phyloP scores from a whole-genome alignment of 2,329 filamentous ascomycete species.

The Pyricularia grisea region DNA sequence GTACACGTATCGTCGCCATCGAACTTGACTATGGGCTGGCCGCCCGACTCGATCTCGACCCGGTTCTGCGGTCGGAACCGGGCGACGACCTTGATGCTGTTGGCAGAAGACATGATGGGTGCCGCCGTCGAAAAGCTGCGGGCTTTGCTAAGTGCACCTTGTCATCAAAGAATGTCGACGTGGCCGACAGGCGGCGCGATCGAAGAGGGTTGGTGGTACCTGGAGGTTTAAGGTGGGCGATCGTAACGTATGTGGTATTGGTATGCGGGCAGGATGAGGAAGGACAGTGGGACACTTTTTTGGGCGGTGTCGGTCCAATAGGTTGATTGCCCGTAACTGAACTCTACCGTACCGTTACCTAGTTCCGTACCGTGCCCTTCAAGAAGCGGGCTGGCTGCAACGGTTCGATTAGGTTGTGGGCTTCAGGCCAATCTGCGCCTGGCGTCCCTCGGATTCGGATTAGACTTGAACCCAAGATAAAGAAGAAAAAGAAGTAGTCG shows the following conservation, averaged over 20 bases:
- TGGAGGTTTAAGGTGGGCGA: not conserved
- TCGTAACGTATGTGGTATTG: not conserved
- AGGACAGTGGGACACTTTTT: not conserved
- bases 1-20: slow-evolving; percentile 81
- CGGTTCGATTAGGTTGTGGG: not conserved
- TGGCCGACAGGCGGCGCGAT: slow-evolving; percentile 4
- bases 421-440: not conserved
- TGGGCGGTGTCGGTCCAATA: not conserved
- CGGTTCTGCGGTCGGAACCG: slow-evolving; percentile 97
- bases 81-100: slow-evolving; percentile 83
- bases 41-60: slow-evolving; percentile 80
- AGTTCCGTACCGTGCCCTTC: not conserved
- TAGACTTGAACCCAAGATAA: not conserved
- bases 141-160: slow-evolving; percentile 10
- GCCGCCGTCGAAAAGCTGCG: slow-evolving; percentile 16
- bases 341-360: not conserved
- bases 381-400: not conserved
- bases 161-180: slow-evolving; percentile 12
- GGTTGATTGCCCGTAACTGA: not conserved
- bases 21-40: slow-evolving; percentile 86
- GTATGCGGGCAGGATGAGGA: not conserved
- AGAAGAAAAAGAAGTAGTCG: not conserved
- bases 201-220: not conserved
- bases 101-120: slow-evolving; percentile 45
- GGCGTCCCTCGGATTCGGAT: not conserved